Percentiles rank a stretch among this genome's conserved stretches.
These are phyloP conservation scores for Hypomontagnella submonticulosa DNA, from an alignment of 495 filamentous ascomycete genomes.

Conservation along the genomic window DNA sequence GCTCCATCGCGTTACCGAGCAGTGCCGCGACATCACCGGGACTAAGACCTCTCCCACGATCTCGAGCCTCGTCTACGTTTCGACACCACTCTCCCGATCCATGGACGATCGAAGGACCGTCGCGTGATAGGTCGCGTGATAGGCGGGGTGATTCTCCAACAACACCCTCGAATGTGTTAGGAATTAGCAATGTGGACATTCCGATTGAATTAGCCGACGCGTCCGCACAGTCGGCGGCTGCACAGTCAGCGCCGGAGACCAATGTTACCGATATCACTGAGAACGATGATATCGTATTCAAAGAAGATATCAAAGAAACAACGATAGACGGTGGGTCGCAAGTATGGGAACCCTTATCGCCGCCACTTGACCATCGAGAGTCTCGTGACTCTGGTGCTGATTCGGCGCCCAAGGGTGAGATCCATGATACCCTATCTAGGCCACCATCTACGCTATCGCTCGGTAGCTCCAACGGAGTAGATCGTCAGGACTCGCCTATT, in stretches of 20 bases:
- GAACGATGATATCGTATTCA: neutral
- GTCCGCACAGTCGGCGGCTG: neutral
- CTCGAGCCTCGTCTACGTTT: constrained; percentile 48
- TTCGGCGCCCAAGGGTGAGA: constrained; percentile 22
- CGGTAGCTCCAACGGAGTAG: constrained; percentile 53
- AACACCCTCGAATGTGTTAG: constrained; percentile 13
- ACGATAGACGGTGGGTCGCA: neutral
- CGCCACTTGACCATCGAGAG: constrained; percentile 1
- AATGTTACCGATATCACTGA: neutral
- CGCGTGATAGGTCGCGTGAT: constrained; percentile 29
- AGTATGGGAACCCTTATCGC: constrained; percentile 6
- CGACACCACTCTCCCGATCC: constrained; percentile 65
- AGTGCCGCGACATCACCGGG: constrained; percentile 49
- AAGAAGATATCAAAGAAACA: neutral
- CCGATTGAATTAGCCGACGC: constrained; percentile 5
- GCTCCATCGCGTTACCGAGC: constrained; percentile 55
- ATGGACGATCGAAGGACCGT: constrained; percentile 55
- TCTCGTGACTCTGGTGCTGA: constrained; percentile 7
- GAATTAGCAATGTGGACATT: neutral
- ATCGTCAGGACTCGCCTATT: constrained; percentile 60
- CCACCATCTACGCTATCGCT: constrained; percentile 56
- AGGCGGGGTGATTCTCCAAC: constrained; percentile 2
- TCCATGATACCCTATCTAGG: constrained; percentile 46
- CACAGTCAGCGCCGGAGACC: too few relatives aligned
- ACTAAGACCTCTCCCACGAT: constrained; percentile 45